Percentiles rank a stretch among this genome's conserved stretches.
Evolutionary conservation across 78 protist genomes (phyloP).

Genomic region (Dictyostelium citrinum): DNA sequence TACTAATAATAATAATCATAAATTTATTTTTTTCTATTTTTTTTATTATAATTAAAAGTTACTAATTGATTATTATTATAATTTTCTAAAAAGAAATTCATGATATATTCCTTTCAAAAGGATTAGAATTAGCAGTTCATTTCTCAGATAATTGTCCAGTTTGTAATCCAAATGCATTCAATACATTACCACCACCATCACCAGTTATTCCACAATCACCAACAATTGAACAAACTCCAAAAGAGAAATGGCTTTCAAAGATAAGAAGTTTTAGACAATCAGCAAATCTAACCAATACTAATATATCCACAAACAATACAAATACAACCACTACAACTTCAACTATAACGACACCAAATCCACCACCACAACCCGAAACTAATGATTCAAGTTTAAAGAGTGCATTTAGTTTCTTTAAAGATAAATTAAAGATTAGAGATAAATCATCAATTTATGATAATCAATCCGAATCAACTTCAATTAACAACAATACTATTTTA

Average conservation of each 20-base stretch:
- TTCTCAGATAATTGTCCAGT: conserved; percentile 23
- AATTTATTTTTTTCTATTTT: background rate
- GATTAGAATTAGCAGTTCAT: conserved; percentile 28
- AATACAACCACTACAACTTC: background rate
- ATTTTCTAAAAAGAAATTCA: conserved; percentile 51
- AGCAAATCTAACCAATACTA: background rate
- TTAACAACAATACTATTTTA: background rate
- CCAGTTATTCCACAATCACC: background rate
- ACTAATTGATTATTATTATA: background rate
- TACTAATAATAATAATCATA: too few species aligned
- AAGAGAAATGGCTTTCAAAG: conserved; percentile 34
- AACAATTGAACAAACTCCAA: background rate
- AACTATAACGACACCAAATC: background rate
- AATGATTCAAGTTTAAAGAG: background rate
- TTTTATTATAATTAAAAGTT: background rate
- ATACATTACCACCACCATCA: conserved; percentile 15
- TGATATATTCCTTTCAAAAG: conserved; percentile 58
- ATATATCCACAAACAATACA: background rate
- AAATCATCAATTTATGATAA: background rate
- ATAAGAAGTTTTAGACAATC: background rate
- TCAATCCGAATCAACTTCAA: background rate
- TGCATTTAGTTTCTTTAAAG: conserved; percentile 1
- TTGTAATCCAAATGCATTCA: conserved; percentile 34
- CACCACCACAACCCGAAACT: background rate
- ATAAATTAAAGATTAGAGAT: conserved; percentile 26